A percentile compares a stretch with the other conserved stretches of the same genome.
phyloP scores from a whole-genome alignment of 1,284 basidiomycete genomes.

The Boletus semigastroideus region DNA sequence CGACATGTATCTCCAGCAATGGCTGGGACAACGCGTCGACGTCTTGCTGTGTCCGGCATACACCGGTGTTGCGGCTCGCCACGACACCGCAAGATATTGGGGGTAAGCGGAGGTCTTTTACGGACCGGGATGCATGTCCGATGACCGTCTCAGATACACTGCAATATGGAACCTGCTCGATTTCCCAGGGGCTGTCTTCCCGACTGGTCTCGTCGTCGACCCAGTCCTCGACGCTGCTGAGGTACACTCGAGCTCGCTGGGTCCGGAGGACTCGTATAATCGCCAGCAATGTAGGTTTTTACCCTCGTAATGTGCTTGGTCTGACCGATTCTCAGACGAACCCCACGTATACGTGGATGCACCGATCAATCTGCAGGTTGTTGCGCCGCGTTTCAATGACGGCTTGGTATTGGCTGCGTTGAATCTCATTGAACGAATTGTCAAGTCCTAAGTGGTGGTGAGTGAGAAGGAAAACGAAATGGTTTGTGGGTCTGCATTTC shows the following conservation, averaged over 20 bases:
- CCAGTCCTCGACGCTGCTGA: constrained; percentile 18
- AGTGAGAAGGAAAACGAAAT: not conserved
- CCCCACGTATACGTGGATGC: constrained; percentile 9
- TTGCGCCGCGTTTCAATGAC: constrained; percentile 22
- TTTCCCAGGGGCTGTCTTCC: constrained; percentile 31
- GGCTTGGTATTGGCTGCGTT: constrained; percentile 25
- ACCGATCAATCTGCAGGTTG: constrained; percentile 23
- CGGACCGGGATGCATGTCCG: not conserved
- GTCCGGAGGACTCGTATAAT: constrained; percentile 27
- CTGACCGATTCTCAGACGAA: constrained; percentile 20
- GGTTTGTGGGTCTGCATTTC: not conserved
- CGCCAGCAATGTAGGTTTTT: constrained; percentile 14
- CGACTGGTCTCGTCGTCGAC: constrained; percentile 29
- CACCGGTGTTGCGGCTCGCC: constrained; percentile 24
- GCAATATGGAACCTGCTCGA: constrained; percentile 32
- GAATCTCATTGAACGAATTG: constrained; percentile 1
- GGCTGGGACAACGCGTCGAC: constrained; percentile 29
- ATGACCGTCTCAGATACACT: constrained; percentile 14
- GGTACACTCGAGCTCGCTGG: constrained; percentile 1
- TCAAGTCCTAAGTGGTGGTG: not conserved
- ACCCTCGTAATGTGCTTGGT: no score
- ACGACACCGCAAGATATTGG: constrained; percentile 35
- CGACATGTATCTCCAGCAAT: constrained; percentile 29
- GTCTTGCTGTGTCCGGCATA: constrained; percentile 33
- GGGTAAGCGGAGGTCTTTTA: constrained; percentile 20